Evolutionary conservation across 257 asterid species (phyloP).

Genomic region (Plectranthus barbatus): DNA sequence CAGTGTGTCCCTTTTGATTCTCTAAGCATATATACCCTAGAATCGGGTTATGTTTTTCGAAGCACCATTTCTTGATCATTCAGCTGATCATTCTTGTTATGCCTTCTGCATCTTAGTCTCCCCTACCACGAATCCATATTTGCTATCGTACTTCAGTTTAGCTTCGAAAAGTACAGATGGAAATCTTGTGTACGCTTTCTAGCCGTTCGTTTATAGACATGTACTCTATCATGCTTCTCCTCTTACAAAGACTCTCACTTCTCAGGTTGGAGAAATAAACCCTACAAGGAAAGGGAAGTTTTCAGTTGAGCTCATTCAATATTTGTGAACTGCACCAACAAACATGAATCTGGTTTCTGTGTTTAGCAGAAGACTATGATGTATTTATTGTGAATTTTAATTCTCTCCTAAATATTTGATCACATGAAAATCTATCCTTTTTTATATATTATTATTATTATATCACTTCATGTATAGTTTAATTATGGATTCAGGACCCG

Average conservation of each 20-base stretch:
- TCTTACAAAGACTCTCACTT: background rate
- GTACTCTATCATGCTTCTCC: background rate
- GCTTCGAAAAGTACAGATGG: too few relatives aligned
- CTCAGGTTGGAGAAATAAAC: slow-evolving; percentile 75
- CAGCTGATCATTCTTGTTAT: too few relatives aligned
- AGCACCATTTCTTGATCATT: too few relatives aligned
- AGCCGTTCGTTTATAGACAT: too few relatives aligned
- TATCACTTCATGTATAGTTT: too few relatives aligned
- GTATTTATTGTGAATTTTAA: background rate
- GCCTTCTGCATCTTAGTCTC: too few relatives aligned
- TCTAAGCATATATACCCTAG: background rate
- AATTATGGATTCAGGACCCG: too few relatives aligned
- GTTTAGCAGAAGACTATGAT: background rate
- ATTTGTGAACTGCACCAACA: slow-evolving; percentile 18
- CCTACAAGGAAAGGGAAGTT: slow-evolving; percentile 74
- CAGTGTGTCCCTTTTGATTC: background rate
- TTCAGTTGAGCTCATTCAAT: slow-evolving; percentile 67
- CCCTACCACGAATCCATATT: too few relatives aligned
- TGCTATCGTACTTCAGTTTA: too few relatives aligned
- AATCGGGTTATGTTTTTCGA: background rate
- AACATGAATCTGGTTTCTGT: background rate
- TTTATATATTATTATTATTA: too few relatives aligned
- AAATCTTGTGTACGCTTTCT: too few relatives aligned
- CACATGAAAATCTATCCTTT: too few relatives aligned
- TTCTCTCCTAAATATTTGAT: background rate